Evolutionary conservation across 352 stramenopile genomes (phyloP), one percentile per base, ranked within the genome.

Genomic region (Globisporangium parvum): DNA sequence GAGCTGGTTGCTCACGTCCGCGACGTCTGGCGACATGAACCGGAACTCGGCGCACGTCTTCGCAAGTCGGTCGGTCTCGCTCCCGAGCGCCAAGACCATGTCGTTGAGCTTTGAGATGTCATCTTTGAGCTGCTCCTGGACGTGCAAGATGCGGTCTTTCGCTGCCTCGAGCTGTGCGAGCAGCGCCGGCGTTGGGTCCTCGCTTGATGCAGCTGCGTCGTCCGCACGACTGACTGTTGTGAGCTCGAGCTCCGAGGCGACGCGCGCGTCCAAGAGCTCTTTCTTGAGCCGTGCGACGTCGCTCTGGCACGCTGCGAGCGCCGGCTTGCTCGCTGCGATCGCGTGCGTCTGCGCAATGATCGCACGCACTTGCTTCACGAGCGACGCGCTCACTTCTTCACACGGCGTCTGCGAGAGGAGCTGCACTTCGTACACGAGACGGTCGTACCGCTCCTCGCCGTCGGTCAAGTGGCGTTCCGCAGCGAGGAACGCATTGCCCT

Each of bases 371-470:
- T 57, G 41, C 48, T 75, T 77, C 18, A 67, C 60, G 9, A 86
- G 63, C 17, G 51, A 57, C 0, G 67, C 65, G 42, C 73, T 80
- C 6, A 67, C 73, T 55, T 89, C 78, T 21, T 91, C 78, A 37
- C 71, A 79, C 9, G 73, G 67, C 18, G 77, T 85, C 28, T 71
- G 63, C 0, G 67, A 66, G 3, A 89, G 59, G 50, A 82, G 60
- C 50, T 83, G 70, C 51, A 83, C 71, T 46, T 92, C 79, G 48
- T 85, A 90, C 26, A 73, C 56, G 6, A 92, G 59, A 0, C 81
- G 73, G 50, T 88, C 77, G 44, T 88, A 90, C 14, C 71, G 71
- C 57, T 89, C 81, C 46, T 92, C 81, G 23, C 75, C 73, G 14
- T 73, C 67, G 42, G 51, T 55, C 20, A 88, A 54, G 31, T 85